Conservation (phyloP, 257 asterid genomes). For the Ligustrum vulgare region DNA sequence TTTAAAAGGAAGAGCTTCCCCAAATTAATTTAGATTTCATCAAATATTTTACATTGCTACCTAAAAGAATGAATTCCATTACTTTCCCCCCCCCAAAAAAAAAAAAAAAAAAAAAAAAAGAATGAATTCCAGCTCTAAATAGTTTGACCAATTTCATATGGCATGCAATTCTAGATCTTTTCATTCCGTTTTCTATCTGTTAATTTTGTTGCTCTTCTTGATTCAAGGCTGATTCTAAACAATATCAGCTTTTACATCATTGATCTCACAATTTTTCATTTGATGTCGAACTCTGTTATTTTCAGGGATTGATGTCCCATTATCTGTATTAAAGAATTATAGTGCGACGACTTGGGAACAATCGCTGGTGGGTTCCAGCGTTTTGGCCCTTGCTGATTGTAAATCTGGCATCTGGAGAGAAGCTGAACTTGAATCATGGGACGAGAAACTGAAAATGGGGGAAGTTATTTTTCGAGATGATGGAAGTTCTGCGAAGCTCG, state of each 20-base stretch:
- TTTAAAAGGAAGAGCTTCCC: slow-evolving; percentile 6
- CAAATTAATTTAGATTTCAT: background rate
- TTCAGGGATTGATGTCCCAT: slow-evolving; percentile 69
- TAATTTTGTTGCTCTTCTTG: background rate
- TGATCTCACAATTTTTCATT: background rate
- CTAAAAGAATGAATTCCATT: background rate
- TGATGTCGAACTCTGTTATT: slow-evolving; percentile 19
- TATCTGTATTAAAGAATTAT: slow-evolving; percentile 66
- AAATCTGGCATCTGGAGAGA: slow-evolving; percentile 75
- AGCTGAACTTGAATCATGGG: slow-evolving; percentile 92
- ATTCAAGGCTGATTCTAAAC: slow-evolving; percentile 15
- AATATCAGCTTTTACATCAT: slow-evolving; percentile 3
- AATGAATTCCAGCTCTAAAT: background rate
- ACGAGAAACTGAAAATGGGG: slow-evolving; percentile 56
- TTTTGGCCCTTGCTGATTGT: slow-evolving; percentile 73
- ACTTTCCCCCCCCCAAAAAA: no score
- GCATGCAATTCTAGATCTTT: background rate
- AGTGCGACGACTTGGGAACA: slow-evolving; percentile 74
- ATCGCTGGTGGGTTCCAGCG: slow-evolving; percentile 76
- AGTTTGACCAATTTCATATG: background rate
- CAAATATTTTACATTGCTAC: background rate
- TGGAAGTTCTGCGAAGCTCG: slow-evolving; percentile 72
- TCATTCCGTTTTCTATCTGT: background rate
- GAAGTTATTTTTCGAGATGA: slow-evolving; percentile 68
- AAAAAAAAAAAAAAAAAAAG: no score